Evolutionary conservation across 2,329 filamentous ascomycete genomes (phyloP).

Genomic region (Aspergillus texensis): DNA sequence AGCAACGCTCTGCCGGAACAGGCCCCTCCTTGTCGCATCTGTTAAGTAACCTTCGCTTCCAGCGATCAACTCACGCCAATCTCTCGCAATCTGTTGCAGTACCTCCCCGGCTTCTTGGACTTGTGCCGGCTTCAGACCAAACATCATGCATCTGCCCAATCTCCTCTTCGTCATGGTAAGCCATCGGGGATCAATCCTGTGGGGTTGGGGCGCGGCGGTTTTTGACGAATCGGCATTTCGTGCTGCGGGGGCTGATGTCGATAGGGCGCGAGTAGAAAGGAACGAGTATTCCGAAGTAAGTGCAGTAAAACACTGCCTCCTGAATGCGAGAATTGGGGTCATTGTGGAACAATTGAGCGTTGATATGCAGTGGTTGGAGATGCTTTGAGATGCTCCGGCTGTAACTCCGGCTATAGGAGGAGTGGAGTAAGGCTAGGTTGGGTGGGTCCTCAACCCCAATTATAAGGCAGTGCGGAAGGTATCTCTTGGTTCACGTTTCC

Average conservation of each 20-base stretch:
- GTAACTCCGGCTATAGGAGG: neutral
- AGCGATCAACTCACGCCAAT: constrained; percentile 73
- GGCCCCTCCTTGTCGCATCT: constrained; percentile 60
- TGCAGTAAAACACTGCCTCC: constrained; percentile 22
- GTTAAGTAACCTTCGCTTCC: constrained; percentile 77
- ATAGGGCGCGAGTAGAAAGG: constrained; percentile 21
- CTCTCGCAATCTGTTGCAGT: constrained; percentile 60
- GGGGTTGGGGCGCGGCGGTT: constrained; percentile 24
- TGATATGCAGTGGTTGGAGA: constrained; percentile 7
- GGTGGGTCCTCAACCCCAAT: neutral
- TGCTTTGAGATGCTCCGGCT: neutral
- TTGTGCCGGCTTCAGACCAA: constrained; percentile 66
- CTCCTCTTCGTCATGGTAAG: constrained; percentile 67
- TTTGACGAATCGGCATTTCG: constrained; percentile 19
- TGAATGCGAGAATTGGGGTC: constrained; percentile 23
- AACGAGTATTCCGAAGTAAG: constrained; percentile 13
- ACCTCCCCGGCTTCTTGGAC: constrained; percentile 60
- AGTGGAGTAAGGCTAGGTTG: constrained; percentile 3
- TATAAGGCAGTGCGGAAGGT: neutral
- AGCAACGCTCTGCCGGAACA: constrained; percentile 68
- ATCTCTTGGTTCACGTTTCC: neutral
- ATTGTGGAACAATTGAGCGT: constrained; percentile 18
- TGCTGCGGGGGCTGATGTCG: constrained; percentile 20
- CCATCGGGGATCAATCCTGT: constrained; percentile 62
- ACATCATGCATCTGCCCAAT: constrained; percentile 74